phyloP scores from a whole-genome alignment of 2,329 filamentous ascomycete genomes.

The Helotiales sp. region DNA sequence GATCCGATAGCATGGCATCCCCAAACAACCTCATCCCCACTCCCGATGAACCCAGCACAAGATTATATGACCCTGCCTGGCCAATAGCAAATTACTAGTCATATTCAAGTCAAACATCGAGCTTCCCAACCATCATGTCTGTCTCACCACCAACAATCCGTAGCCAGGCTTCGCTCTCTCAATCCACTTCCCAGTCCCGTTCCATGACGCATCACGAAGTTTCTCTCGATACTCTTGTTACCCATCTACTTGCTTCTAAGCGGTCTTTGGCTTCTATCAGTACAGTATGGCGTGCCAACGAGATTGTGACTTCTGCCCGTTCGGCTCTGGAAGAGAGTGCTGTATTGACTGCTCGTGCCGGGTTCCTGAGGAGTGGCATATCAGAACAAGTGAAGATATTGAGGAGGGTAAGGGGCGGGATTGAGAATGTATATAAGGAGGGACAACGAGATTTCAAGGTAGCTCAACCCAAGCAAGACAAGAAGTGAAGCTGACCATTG shows the following conservation, averaged over 20 bases:
- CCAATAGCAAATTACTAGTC: background rate
- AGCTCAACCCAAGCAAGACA: background rate
- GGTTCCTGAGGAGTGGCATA: constrained; percentile 69
- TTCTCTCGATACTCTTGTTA: constrained; percentile 77
- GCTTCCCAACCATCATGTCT: constrained; percentile 14
- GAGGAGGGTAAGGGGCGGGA: constrained; percentile 53
- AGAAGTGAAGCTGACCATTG: constrained; percentile 15
- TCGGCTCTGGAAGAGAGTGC: constrained; percentile 78
- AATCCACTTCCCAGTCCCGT: constrained; percentile 31
- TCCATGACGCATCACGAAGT: constrained; percentile 35
- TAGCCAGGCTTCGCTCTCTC: constrained; percentile 39
- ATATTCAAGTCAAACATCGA: background rate
- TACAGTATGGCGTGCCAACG: constrained; percentile 83
- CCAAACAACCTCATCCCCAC: background rate
- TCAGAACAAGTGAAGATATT: constrained; percentile 60
- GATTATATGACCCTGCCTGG: background rate
- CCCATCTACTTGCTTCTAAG: constrained; percentile 85
- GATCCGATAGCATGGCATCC: background rate
- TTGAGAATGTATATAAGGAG: constrained; percentile 61
- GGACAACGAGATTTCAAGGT: constrained; percentile 62
- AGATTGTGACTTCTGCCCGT: constrained; percentile 79
- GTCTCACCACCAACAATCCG: constrained; percentile 24
- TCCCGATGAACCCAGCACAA: background rate
- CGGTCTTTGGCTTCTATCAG: constrained; percentile 83
- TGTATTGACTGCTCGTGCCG: constrained; percentile 70